A percentile compares a stretch with the other conserved stretches of the same genome.
Conservation (phyloP, 768 basidiomycete genomes). For the Hemileccinum rubropunctum region DNA sequence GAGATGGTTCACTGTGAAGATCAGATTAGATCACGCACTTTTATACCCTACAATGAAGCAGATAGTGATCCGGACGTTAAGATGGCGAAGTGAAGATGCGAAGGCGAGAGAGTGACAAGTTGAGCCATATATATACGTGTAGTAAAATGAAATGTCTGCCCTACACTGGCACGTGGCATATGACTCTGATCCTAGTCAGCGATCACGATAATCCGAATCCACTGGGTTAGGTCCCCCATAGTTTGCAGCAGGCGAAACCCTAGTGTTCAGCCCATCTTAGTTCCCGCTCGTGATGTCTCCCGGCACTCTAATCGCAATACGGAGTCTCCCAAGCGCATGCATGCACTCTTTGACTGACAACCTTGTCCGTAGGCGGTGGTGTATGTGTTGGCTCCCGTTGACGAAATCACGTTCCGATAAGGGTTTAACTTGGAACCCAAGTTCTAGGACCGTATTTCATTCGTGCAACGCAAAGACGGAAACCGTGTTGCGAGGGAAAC, state of each 20-base stretch:
- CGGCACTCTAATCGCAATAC: slow-evolving; percentile 47
- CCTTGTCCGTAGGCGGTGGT: slow-evolving; percentile 14
- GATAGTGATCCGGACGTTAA: too few relatives aligned
- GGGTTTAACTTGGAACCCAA: not conserved
- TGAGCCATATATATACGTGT: too few relatives aligned
- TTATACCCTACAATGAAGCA: too few relatives aligned
- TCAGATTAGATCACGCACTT: too few relatives aligned
- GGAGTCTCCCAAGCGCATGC: slow-evolving; percentile 42
- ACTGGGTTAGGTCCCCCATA: not conserved
- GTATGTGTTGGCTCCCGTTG: not conserved
- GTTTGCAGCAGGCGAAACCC: not conserved
- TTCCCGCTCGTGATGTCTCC: slow-evolving; percentile 41
- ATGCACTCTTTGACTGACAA: slow-evolving; percentile 30
- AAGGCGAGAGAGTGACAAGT: too few relatives aligned
- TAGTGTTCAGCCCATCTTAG: slow-evolving; percentile 25
- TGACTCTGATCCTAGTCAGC: too few relatives aligned
- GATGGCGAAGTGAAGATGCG: too few relatives aligned
- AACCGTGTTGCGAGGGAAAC: not conserved
- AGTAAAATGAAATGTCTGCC: too few relatives aligned
- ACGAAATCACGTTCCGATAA: slow-evolving; percentile 8
- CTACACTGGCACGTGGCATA: too few relatives aligned
- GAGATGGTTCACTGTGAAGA: too few relatives aligned
- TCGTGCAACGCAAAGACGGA: not conserved
- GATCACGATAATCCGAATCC: too few relatives aligned
- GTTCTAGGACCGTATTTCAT: slow-evolving; percentile 5